Base-by-base conservation (phyloP, 2,329 filamentous ascomycete species). In the Alternaria metachromatica region DNA sequence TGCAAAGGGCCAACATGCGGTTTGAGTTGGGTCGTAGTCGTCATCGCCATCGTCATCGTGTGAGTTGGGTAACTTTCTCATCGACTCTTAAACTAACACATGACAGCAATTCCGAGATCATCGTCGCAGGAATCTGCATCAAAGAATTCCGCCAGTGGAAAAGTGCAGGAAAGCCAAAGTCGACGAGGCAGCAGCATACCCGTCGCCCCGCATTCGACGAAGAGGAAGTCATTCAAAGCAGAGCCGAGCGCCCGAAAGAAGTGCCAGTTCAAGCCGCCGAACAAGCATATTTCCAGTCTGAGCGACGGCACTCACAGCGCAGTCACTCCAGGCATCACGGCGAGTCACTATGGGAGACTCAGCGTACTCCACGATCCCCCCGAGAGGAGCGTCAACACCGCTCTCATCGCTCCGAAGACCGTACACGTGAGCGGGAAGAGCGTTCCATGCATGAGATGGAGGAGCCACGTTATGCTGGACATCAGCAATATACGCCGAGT, bases 1-100 rank as follows among this genome's bases (percentile, higher is more conserved):
- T 75, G 72, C 55, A 45, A 11, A 4, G 71, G 72, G 10, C 59
- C 60, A 6, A 60, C 41, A 6, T 75, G 72, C 49, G 49, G 33
- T n/a, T 51, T 75, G 12, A 67, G 66, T 37, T 75, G 72, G 72
- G 55, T 64, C 15, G 72, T 74, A 1, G 63, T 72, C 6, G 61
- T 51, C 1, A 15, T 74, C 6, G 63, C 69, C 7, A 54, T 72
- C 10, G 37, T 67, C 8, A 46, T 71, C 41, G 60, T 61, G 69
- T 70, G 21, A 28, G 69, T 45, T 12, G 25, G n/a, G 48, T 9
- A 15, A 13, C 33, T 9, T 4, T 4, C 18, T 18, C 4, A 21
- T 20, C 8, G 48, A 7, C 28, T 13, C 25, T 10, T 9, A 9
- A 9, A 30, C 48, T 50, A 18, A 12, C 26, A 25, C 0, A 21